phyloP scores from a whole-genome alignment of 1,284 basidiomycete genomes.

The Marasmius sp. region DNA sequence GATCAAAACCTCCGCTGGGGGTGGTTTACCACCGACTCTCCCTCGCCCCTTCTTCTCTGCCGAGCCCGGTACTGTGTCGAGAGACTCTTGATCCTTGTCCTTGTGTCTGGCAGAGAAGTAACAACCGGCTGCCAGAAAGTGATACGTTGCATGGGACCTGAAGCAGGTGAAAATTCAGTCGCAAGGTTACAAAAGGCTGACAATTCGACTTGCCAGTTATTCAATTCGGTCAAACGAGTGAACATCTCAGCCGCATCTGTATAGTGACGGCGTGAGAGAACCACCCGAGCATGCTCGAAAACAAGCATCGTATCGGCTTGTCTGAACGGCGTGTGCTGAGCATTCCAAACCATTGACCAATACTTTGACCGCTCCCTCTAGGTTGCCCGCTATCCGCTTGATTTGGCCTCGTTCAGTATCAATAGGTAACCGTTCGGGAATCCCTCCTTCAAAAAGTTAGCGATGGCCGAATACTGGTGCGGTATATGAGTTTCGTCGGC shows the following conservation, averaged over 20 bases:
- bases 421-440: constrained; percentile 73
- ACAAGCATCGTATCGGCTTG: constrained; percentile 76
- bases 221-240: constrained; percentile 61
- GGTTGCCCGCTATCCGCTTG: constrained; percentile 64
- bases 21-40: constrained; percentile 62
- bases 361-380: constrained; percentile 60
- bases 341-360: constrained; percentile 54
- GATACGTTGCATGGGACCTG: constrained; percentile 78
- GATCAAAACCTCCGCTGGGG: constrained; percentile 75
- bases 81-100: constrained; percentile 43
- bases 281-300: constrained; percentile 80
- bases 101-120: constrained; percentile 40
- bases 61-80: constrained; percentile 60
- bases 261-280: constrained; percentile 63
- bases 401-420: constrained; percentile 81
- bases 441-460: constrained; percentile 52
- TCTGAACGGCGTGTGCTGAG: constrained; percentile 44
- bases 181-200: constrained; percentile 2
- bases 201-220: constrained; percentile 55
- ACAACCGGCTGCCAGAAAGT: constrained; percentile 65
- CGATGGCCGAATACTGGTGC: constrained; percentile 62
- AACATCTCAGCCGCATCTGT: constrained; percentile 68
- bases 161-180: neutral
- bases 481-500: too few relatives aligned
- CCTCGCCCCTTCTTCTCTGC: constrained; percentile 45